Conservation (phyloP, 192 early-diverging fungal genomes). For the Linderina pennispora region DNA sequence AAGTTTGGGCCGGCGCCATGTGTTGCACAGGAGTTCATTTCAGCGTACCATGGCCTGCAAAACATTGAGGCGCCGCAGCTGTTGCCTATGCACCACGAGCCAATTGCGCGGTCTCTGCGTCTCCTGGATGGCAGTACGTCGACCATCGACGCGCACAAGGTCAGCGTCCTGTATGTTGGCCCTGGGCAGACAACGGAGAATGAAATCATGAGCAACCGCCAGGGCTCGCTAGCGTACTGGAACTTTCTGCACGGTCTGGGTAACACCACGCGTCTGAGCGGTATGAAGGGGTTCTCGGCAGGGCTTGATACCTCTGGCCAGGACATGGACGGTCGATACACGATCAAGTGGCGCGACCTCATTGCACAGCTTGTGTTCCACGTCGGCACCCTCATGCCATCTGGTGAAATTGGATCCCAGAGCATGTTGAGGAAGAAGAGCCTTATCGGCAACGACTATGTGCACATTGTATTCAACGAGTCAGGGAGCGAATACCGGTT, state of each 20-base stretch:
- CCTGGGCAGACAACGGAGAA: constrained; percentile 76
- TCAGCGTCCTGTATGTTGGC: constrained; percentile 90
- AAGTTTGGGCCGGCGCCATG: constrained; percentile 34
- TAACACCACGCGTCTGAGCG: constrained; percentile 57
- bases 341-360: constrained; percentile 77
- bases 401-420: constrained; percentile 59
- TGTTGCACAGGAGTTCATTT: constrained; percentile 40
- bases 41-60: constrained; percentile 65
- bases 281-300: constrained; percentile 73
- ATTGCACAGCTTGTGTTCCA: constrained; percentile 90
- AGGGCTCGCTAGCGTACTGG: constrained; percentile 84
- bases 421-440: constrained; percentile 86
- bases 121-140: constrained; percentile 85
- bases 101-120: constrained; percentile 65
- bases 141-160: constrained; percentile 92
- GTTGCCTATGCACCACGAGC: constrained; percentile 67
- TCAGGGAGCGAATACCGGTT: constrained; percentile 75
- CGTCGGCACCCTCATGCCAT: constrained; percentile 92
- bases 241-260: constrained; percentile 81
- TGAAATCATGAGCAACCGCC: constrained; percentile 81
- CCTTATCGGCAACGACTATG: constrained; percentile 97
- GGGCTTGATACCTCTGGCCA: constrained; percentile 76
- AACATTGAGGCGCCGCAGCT: constrained; percentile 50
- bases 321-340: constrained; percentile 79
- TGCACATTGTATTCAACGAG: constrained; percentile 92